Percentiles rank a stretch among this genome's conserved stretches.
Evolutionary conservation across 805 yeast species (phyloP).

Genomic region (baker's yeast (Saccharomyces cerevisiae)): DNA sequence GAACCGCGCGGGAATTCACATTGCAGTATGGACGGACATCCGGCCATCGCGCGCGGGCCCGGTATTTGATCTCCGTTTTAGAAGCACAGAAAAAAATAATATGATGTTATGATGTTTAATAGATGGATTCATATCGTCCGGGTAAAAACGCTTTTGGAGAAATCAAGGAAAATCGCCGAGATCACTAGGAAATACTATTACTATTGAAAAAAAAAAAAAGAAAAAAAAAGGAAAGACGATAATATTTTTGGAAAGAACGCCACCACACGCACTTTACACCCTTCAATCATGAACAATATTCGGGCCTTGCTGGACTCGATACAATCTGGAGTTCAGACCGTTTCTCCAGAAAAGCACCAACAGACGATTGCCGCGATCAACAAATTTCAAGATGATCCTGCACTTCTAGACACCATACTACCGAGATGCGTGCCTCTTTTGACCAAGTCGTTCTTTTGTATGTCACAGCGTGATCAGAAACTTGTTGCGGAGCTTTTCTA

Average conservation of each 20-base stretch:
- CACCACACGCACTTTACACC: background rate
- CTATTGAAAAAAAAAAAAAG: too few relatives aligned
- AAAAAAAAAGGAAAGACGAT: background rate
- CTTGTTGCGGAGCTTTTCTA: slow-evolving; percentile 39
- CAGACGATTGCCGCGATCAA: slow-evolving; percentile 13
- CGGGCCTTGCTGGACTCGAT: background rate
- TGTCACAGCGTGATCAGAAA: background rate
- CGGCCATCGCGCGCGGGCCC: background rate
- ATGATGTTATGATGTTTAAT: too few relatives aligned
- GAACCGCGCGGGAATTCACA: background rate
- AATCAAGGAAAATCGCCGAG: too few relatives aligned
- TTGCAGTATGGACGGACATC: background rate
- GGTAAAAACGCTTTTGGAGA: background rate
- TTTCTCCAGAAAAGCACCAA: background rate
- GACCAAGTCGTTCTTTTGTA: slow-evolving; percentile 1
- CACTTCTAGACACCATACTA: slow-evolving; percentile 7
- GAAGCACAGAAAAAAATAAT: background rate
- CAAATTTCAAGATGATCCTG: slow-evolving; percentile 24
- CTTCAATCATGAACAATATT: background rate
- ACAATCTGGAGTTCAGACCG: background rate
- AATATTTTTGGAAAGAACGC: background rate
- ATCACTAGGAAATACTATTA: too few relatives aligned
- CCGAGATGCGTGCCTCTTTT: slow-evolving; percentile 1
- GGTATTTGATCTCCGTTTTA: background rate
- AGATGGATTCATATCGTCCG: background rate